Percentiles rank a stretch among this genome's conserved stretches.
These are phyloP conservation scores for Teratosphaeria zuluensis DNA, from an alignment of 2,329 filamentous ascomycete genomes.

Conservation along the genomic window DNA sequence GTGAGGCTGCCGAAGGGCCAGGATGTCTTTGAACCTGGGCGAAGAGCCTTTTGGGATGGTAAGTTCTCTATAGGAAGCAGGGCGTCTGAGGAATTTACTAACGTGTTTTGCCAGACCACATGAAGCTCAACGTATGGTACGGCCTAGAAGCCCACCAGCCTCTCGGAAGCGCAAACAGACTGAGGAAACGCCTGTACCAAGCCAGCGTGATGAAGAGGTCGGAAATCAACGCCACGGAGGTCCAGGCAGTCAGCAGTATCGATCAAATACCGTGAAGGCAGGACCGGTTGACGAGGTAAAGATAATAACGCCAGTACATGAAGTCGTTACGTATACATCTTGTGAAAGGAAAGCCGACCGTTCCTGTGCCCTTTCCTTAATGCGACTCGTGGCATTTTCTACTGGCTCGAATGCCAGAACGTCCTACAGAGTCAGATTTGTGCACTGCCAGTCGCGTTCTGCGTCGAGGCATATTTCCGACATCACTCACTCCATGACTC, in stretches of 20 bases:
- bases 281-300: neutral
- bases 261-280: constrained; percentile 17
- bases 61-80: no score
- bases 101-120: constrained; percentile 18
- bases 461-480: no score
- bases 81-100: neutral
- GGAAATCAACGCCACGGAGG: constrained; percentile 15
- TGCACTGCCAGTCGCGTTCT: no score
- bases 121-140: constrained; percentile 22
- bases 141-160: constrained; percentile 20
- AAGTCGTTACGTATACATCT: no score
- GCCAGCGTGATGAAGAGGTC: constrained; percentile 20
- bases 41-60: constrained; percentile 14
- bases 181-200: constrained; percentile 21
- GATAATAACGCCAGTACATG: no score
- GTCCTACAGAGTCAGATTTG: no score
- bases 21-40: constrained; percentile 15
- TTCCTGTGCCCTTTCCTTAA: neutral
- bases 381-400: no score
- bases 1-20: constrained; percentile 19
- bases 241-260: constrained; percentile 9
- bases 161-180: constrained; percentile 20
- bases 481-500: no score
- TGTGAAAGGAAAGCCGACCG: neutral
- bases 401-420: no score